These are phyloP conservation scores for Globisporangium lucens DNA, from an alignment of 352 stramenopile species.

Conservation along the genomic window DNA sequence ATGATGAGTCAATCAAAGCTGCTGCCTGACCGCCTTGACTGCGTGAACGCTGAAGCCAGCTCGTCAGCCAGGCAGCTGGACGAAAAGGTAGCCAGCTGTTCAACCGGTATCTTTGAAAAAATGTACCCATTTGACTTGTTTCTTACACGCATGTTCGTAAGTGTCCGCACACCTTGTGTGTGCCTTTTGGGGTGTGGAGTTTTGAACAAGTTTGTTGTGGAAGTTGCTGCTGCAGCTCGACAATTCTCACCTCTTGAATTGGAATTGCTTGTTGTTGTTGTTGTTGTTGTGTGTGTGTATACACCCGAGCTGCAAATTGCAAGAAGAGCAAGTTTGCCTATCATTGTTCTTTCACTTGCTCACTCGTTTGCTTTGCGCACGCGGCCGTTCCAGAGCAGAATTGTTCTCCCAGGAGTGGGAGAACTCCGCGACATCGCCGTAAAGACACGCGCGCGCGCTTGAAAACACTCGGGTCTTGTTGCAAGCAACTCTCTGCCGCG, in stretches of 20 bases:
- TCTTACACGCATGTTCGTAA: background rate
- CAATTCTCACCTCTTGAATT: background rate
- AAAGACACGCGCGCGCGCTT: background rate
- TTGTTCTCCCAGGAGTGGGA: background rate
- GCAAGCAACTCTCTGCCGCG: background rate
- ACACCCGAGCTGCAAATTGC: background rate
- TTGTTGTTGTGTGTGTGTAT: background rate
- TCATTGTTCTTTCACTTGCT: background rate
- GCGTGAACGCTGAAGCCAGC: too few species aligned
- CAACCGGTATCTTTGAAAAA: background rate
- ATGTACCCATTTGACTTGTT: background rate
- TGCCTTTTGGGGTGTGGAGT: background rate
- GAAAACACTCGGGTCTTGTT: background rate
- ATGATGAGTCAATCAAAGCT: background rate
- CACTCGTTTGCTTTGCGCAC: background rate
- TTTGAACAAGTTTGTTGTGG: background rate
- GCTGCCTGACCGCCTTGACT: background rate
- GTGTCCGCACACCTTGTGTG: background rate
- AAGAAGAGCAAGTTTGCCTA: background rate
- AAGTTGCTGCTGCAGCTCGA: background rate
- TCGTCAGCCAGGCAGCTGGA: too few species aligned
- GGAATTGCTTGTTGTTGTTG: background rate
- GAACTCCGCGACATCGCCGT: background rate
- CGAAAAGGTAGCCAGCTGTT: background rate
- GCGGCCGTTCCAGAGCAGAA: background rate